Percentiles rank a stretch among this genome's conserved stretches.
Evolutionary conservation across 768 basidiomycete species (phyloP).

Genomic region (Leccinum arenicola): DNA sequence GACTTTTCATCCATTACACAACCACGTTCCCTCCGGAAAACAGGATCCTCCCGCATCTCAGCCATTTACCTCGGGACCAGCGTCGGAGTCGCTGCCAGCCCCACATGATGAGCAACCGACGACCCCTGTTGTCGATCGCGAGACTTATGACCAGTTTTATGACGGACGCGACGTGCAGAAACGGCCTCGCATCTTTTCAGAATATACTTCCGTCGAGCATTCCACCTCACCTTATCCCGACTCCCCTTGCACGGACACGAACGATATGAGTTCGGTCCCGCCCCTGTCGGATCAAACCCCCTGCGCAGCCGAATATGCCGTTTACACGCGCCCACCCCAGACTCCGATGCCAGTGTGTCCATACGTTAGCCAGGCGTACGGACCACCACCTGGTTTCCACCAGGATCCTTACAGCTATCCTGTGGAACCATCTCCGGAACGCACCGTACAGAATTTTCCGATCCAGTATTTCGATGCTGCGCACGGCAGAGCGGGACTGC

Average conservation of each 20-base stretch:
- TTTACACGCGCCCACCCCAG: slow-evolving; percentile 2
- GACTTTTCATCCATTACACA: slow-evolving; percentile 19
- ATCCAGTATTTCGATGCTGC: slow-evolving; percentile 7
- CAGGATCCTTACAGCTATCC: slow-evolving; percentile 14
- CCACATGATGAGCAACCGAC: slow-evolving; percentile 11
- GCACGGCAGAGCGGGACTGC: slow-evolving; percentile 9
- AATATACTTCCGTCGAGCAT: slow-evolving; percentile 4
- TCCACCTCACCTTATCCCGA: slow-evolving; percentile 9
- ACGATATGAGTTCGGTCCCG: slow-evolving; percentile 10
- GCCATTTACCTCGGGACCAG: slow-evolving; percentile 3
- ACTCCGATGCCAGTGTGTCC: slow-evolving; percentile 1
- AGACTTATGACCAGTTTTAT: slow-evolving; percentile 3
- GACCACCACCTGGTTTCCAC: slow-evolving; percentile 5
- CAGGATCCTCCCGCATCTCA: slow-evolving; percentile 16
- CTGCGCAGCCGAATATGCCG: slow-evolving; percentile 9
- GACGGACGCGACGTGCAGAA: slow-evolving; percentile 15
- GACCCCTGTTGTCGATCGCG: slow-evolving; percentile 9
- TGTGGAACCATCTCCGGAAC: slow-evolving; percentile 11
- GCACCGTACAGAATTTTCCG: slow-evolving; percentile 11
- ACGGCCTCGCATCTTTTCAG: slow-evolving; percentile 17
- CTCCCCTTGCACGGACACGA: slow-evolving; percentile 14
- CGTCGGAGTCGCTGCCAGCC: slow-evolving; percentile 9
- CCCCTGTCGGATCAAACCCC: slow-evolving; percentile 25
- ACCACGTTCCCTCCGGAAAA: slow-evolving; percentile 22
- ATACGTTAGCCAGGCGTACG: slow-evolving; percentile 6